Evolutionary conservation across 208 protist genomes (phyloP).

Genomic region (Kentomonas sorsogonicus): DNA sequence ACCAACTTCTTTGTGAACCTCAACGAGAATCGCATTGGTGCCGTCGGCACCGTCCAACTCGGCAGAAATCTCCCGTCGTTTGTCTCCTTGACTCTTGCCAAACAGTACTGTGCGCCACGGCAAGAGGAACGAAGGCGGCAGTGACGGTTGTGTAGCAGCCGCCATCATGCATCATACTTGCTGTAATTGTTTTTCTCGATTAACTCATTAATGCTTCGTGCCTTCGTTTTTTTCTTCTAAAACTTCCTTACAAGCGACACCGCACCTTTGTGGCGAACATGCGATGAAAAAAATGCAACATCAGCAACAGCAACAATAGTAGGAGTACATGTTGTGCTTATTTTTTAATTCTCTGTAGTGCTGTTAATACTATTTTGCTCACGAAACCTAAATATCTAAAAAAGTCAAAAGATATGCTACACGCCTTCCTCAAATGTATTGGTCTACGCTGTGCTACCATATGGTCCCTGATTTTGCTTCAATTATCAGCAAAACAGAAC

Average conservation of each 20-base stretch:
- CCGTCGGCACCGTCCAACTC: constrained; percentile 36
- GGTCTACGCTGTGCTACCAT: no score
- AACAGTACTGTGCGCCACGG: constrained; percentile 27
- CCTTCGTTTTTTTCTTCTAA: no score
- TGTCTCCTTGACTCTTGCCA: constrained; percentile 67
- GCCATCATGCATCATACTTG: not conserved
- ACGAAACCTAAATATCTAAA: no score
- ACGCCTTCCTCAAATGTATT: no score
- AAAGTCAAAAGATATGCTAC: no score
- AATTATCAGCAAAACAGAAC: no score
- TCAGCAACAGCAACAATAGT: no score
- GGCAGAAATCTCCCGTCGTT: constrained; percentile 60
- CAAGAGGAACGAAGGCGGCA: not conserved
- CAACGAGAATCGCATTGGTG: constrained; percentile 80
- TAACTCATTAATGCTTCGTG: no score
- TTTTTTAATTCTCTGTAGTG: constrained; percentile 13
- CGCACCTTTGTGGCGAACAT: no score
- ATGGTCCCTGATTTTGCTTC: no score
- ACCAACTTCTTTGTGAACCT: constrained; percentile 73
- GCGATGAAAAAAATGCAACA: no score
- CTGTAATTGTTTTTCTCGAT: not conserved
- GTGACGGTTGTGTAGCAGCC: not conserved
- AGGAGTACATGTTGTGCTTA: constrained; percentile 9
- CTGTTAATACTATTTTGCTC: constrained; percentile 10
- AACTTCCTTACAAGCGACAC: no score